phyloP scores from a whole-genome alignment of 768 basidiomycete genomes.

The Hericium erinaceus region DNA sequence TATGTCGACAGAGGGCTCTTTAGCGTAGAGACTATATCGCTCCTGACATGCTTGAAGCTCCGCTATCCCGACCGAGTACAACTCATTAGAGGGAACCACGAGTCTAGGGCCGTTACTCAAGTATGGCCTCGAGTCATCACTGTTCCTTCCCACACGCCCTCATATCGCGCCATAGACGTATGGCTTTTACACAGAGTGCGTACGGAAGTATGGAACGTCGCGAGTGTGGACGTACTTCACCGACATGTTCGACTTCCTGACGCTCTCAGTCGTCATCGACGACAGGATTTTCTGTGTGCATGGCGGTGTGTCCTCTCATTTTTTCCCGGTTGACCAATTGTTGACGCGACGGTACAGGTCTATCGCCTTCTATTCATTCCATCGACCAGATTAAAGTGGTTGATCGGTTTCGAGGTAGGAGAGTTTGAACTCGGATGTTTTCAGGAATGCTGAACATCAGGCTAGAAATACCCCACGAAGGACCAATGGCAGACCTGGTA shows the following conservation, averaged over 20 bases:
- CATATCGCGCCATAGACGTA: constrained; percentile 58
- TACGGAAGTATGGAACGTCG: constrained; percentile 91
- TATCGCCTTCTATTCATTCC: constrained; percentile 96
- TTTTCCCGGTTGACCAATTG: constrained; percentile 1
- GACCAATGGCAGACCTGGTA: constrained; percentile 98
- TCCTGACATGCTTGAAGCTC: constrained; percentile 92
- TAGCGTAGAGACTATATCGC: constrained; percentile 96
- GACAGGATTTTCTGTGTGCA: constrained; percentile 99
- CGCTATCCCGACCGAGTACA: constrained; percentile 96
- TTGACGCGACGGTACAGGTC: constrained; percentile 39
- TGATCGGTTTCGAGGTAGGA: constrained; percentile 88
- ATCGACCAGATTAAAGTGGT: constrained; percentile 99
- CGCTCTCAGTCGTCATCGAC: constrained; percentile 95
- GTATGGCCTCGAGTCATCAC: constrained; percentile 38
- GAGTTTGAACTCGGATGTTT: background rate
- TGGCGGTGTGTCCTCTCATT: constrained; percentile 52
- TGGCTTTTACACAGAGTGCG: constrained; percentile 98
- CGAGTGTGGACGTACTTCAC: constrained; percentile 99
- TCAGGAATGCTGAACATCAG: constrained; percentile 14
- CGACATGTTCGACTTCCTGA: constrained; percentile 99
- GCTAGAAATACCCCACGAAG: constrained; percentile 96
- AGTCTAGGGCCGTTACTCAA: constrained; percentile 96
- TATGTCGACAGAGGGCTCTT: constrained; percentile 98
- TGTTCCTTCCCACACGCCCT: background rate
- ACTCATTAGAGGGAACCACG: constrained; percentile 95